These are phyloP conservation scores for Mycosphaerella sp. DNA, from an alignment of 2,329 filamentous ascomycete genomes.

Conservation along the genomic window DNA sequence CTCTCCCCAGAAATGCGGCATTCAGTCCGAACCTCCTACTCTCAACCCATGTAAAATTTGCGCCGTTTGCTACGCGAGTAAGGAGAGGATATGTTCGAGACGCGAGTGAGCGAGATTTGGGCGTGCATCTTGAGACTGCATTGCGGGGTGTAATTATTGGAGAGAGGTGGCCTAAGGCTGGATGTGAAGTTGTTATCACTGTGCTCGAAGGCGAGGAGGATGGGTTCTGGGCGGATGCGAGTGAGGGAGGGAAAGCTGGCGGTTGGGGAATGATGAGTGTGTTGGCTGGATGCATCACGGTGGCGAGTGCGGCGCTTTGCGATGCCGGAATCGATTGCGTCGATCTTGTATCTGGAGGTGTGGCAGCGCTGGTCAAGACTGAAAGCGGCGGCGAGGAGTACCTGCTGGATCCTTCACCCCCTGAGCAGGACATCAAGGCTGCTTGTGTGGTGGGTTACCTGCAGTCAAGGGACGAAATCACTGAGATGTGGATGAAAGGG, in stretches of 20 bases:
- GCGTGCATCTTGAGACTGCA: constrained; percentile 84
- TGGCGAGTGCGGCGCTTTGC: constrained; percentile 82
- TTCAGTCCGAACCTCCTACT: constrained; percentile 91
- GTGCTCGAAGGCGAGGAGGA: constrained; percentile 91
- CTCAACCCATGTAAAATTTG: constrained; percentile 91
- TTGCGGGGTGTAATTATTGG: constrained; percentile 84
- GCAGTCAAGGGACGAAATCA: constrained; percentile 79
- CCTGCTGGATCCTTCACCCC: constrained; percentile 74
- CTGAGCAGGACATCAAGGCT: constrained; percentile 67
- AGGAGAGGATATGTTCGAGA: constrained; percentile 83
- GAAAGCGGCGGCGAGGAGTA: constrained; percentile 35
- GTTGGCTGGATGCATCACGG: constrained; percentile 84
- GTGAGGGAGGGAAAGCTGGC: constrained; percentile 39
- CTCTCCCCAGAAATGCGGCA: constrained; percentile 78
- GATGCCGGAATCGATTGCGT: constrained; percentile 96
- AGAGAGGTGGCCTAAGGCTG: constrained; percentile 97
- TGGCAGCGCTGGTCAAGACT: constrained; percentile 65
- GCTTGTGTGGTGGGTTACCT: constrained; percentile 89
- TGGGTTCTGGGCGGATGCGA: constrained; percentile 54
- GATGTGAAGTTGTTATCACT: constrained; percentile 89
- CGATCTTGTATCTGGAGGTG: constrained; percentile 80
- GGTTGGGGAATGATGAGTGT: constrained; percentile 85
- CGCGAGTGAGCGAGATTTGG: constrained; percentile 77
- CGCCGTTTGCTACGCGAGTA: constrained; percentile 80
- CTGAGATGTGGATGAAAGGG: constrained; percentile 91